A percentile compares a stretch with the other conserved stretches of the same genome.
phyloP scores from a whole-genome alignment of 495 filamentous ascomycete species.

The Aspergillus panamensis region DNA sequence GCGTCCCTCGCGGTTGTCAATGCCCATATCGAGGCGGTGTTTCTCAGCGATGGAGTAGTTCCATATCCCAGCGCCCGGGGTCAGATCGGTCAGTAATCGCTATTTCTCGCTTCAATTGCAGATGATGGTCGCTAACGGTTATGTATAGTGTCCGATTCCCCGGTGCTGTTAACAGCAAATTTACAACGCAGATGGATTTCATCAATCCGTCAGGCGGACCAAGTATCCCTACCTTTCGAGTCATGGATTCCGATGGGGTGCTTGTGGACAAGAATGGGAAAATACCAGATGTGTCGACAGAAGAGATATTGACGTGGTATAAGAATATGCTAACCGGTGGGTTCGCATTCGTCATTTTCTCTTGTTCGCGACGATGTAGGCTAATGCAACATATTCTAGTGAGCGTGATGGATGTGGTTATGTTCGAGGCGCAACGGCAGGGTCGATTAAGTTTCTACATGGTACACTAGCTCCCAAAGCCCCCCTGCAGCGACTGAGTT shows the following conservation, averaged over 20 bases:
- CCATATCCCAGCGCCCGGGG: constrained; percentile 66
- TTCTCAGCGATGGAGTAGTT: constrained; percentile 50
- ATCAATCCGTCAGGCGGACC: constrained; percentile 60
- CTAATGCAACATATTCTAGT: constrained; percentile 38
- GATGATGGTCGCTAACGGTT: neutral
- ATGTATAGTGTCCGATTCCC: constrained; percentile 74
- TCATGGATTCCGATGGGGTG: constrained; percentile 77
- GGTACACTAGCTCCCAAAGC: constrained; percentile 41
- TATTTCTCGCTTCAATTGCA: no score
- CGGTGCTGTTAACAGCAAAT: constrained; percentile 90
- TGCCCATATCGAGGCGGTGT: neutral
- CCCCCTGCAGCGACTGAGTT: neutral
- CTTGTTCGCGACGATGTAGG: neutral
- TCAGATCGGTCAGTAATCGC: constrained; percentile 51
- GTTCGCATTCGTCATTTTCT: constrained; percentile 9
- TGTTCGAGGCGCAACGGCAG: constrained; percentile 84
- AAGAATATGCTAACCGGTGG: constrained; percentile 63
- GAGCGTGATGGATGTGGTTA: constrained; percentile 89
- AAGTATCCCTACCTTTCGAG: constrained; percentile 81
- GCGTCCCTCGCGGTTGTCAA: neutral
- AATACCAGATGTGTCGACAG: constrained; percentile 60
- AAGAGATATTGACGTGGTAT: constrained; percentile 63
- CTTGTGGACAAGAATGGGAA: constrained; percentile 66
- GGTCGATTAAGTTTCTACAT: constrained; percentile 94
- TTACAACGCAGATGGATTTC: constrained; percentile 76